phyloP scores from a whole-genome alignment of 768 basidiomycete genomes.

The Gautieria morchelliformis region DNA sequence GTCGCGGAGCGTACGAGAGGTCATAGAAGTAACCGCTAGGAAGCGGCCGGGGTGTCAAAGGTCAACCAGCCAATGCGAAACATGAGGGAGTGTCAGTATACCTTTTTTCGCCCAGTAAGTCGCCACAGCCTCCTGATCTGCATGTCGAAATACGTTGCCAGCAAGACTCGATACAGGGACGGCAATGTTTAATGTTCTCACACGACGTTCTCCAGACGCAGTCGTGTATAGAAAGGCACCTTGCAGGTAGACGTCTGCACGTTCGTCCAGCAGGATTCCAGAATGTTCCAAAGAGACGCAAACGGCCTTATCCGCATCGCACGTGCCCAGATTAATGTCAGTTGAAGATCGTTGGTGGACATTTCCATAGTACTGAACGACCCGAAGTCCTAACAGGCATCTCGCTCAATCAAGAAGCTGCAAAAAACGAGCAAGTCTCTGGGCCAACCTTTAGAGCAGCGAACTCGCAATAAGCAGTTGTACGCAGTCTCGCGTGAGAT shows the following conservation, averaged over 20 bases:
- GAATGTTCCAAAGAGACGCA: slow-evolving; percentile 68
- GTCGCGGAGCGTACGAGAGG: slow-evolving; percentile 49
- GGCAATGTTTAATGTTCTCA: slow-evolving; percentile 80
- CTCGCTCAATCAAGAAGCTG: neutral
- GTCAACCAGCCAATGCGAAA: neutral
- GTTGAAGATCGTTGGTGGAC: slow-evolving; percentile 58
- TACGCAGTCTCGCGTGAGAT: slow-evolving; percentile 65
- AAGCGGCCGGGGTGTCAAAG: neutral
- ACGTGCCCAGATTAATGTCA: slow-evolving; percentile 67
- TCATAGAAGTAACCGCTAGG: slow-evolving; percentile 63
- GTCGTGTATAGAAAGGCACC: slow-evolving; percentile 85
- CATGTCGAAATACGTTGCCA: slow-evolving; percentile 85
- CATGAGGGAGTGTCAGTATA: slow-evolving; percentile 23
- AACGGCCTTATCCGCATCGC: slow-evolving; percentile 78
- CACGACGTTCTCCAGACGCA: slow-evolving; percentile 63
- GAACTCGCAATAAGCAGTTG: slow-evolving; percentile 70
- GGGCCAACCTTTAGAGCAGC: slow-evolving; percentile 70
- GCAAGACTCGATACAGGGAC: slow-evolving; percentile 73
- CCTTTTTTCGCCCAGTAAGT: slow-evolving; percentile 70
- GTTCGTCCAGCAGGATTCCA: slow-evolving; percentile 49
- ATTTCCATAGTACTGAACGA: slow-evolving; percentile 61
- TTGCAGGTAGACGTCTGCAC: slow-evolving; percentile 71
- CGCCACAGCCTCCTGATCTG: slow-evolving; percentile 81
- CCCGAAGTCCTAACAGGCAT: slow-evolving; percentile 42
- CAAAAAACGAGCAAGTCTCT: neutral